Conservation (phyloP, 768 basidiomycete genomes). For the Pholiota microspora region DNA sequence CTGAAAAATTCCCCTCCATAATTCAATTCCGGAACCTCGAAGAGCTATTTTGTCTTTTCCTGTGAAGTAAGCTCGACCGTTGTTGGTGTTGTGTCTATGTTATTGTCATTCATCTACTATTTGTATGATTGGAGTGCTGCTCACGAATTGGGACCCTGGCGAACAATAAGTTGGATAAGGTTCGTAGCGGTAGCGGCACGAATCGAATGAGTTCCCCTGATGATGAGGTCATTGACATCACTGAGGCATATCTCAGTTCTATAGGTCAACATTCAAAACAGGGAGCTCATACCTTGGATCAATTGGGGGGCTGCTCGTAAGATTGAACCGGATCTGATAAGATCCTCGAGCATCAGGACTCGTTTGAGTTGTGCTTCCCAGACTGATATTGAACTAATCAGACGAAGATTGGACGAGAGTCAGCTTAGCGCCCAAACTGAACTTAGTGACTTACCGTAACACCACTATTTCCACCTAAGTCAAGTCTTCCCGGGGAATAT, state of each 20-base stretch:
- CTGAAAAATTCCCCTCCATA: constrained; percentile 53
- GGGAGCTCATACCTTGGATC: constrained; percentile 34
- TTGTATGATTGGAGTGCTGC: too few species aligned
- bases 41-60: constrained; percentile 1
- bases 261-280: neutral
- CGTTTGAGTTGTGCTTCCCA: neutral
- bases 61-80: constrained; percentile 43
- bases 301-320: constrained; percentile 36
- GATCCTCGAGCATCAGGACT: constrained; percentile 24
- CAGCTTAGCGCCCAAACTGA: neutral
- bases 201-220: constrained; percentile 12
- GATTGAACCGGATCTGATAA: constrained; percentile 28
- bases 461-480: constrained; percentile 13
- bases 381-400: constrained; percentile 7
- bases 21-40: constrained; percentile 30
- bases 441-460: neutral
- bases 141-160: constrained; percentile 45
- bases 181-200: constrained; percentile 38
- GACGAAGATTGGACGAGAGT: neutral
- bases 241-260: constrained; percentile 17
- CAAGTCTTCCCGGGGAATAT: constrained; percentile 32
- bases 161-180: constrained; percentile 46
- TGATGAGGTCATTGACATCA: constrained; percentile 24
- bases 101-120: too few species aligned
- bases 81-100: constrained; percentile 42